Conservation (phyloP, 1,139 yeast genomes). For the Debaryomyces subglobosus region DNA sequence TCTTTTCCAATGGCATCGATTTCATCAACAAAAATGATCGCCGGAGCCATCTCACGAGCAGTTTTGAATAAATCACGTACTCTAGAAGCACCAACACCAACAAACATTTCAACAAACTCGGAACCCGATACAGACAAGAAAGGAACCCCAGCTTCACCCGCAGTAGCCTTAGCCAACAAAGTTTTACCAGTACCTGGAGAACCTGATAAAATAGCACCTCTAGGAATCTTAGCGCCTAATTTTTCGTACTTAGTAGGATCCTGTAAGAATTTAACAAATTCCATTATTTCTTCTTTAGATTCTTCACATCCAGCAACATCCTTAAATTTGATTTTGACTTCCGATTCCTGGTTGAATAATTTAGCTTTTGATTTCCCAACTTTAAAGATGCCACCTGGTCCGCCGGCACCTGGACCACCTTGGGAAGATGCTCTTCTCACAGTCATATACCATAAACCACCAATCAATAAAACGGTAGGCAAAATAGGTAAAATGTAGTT, state of each 20-base stretch:
- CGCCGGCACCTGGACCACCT: constrained; percentile 48
- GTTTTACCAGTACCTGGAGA: constrained; percentile 92
- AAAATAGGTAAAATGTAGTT: constrained; percentile 61
- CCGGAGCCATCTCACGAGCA: constrained; percentile 80
- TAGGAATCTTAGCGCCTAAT: constrained; percentile 80
- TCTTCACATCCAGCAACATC: constrained; percentile 87
- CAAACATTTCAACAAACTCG: constrained; percentile 81
- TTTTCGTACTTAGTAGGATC: constrained; percentile 74
- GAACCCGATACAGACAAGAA: constrained; percentile 83
- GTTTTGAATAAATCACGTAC: constrained; percentile 80
- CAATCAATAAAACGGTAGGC: constrained; percentile 71
- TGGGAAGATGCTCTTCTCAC: constrained; percentile 55
- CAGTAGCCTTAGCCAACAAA: constrained; percentile 77
- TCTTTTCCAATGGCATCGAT: constrained; percentile 86
- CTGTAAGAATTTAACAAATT: constrained; percentile 76
- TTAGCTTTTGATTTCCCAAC: constrained; percentile 73
- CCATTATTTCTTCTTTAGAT: constrained; percentile 84
- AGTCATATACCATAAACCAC: constrained; percentile 72
- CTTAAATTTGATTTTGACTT: constrained; percentile 69
- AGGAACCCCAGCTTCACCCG: constrained; percentile 86
- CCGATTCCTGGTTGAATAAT: constrained; percentile 69
- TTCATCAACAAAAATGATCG: constrained; percentile 80
- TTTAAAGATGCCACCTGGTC: constrained; percentile 63
- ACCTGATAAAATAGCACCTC: constrained; percentile 83
- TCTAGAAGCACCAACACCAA: constrained; percentile 82